phyloP scores from a whole-genome alignment of 208 protist genomes.

The Trypanosoma rangeli region DNA sequence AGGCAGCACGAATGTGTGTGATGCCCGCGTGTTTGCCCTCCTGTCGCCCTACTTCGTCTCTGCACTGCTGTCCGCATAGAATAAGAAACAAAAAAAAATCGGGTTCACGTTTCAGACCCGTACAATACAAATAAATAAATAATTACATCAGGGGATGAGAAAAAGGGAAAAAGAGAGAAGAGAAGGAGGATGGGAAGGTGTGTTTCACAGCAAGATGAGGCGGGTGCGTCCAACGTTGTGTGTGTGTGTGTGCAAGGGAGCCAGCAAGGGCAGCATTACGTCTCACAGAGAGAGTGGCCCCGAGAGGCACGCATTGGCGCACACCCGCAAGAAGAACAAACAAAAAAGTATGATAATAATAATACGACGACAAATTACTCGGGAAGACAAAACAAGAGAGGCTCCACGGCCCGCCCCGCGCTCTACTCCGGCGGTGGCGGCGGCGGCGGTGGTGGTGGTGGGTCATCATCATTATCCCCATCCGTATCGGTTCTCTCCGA shows the following conservation, averaged over 20 bases:
- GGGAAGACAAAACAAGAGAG: background rate
- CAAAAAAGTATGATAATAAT: background rate
- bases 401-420: background rate
- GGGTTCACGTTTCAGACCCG: background rate
- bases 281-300: background rate
- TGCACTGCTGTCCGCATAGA: background rate
- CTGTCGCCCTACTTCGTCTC: background rate
- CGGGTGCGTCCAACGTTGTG: background rate
- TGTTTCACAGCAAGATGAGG: background rate
- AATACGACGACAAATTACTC: background rate
- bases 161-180: background rate
- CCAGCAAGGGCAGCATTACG: background rate
- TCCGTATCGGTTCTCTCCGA: too few relatives aligned
- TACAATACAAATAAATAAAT: background rate
- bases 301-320: background rate
- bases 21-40: background rate
- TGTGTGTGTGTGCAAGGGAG: background rate
- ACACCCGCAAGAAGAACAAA: background rate
- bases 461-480: background rate
- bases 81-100: background rate
- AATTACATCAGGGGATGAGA: background rate
- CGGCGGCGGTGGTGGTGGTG: slow-evolving; percentile 4
- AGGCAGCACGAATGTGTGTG: background rate
- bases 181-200: background rate
- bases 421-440: background rate